Conservation (phyloP, 1,284 basidiomycete genomes). For the Vanrija pseudolonga region DNA sequence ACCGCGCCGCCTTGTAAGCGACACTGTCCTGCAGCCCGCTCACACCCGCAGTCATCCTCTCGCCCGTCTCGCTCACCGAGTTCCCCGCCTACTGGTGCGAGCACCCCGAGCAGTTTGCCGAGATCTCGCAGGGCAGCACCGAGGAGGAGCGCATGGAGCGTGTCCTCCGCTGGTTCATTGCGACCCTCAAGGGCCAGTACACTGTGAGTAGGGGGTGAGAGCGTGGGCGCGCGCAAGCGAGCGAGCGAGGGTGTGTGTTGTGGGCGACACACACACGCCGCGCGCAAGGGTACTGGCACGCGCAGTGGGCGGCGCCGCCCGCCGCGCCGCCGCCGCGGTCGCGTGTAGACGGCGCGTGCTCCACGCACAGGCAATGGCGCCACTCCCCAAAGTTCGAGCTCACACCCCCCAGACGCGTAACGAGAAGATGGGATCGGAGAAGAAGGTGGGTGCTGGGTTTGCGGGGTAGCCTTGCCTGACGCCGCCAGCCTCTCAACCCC, state of each 20-base stretch:
- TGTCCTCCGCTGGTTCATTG: constrained; percentile 87
- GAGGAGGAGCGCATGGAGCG: constrained; percentile 68
- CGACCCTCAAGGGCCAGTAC: constrained; percentile 91
- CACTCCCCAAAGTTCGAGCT: not conserved
- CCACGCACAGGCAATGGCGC: not conserved
- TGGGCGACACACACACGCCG: not conserved
- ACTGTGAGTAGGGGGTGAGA: constrained; percentile 52
- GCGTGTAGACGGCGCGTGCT: too few relatives aligned
- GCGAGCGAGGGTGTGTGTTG: too few relatives aligned
- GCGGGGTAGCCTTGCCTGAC: constrained; percentile 10
- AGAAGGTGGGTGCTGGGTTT: constrained; percentile 59
- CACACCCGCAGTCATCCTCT: constrained; percentile 63
- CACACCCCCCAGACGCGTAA: constrained; percentile 61
- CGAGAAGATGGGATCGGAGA: constrained; percentile 91
- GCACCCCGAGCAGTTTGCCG: constrained; percentile 75
- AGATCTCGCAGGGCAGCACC: constrained; percentile 70
- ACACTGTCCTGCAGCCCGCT: not conserved
- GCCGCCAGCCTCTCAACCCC: constrained; percentile 72
- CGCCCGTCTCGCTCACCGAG: constrained; percentile 66
- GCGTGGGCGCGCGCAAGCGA: not conserved
- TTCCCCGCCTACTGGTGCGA: constrained; percentile 95
- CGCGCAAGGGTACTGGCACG: not conserved
- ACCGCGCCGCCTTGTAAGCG: constrained; percentile 70
- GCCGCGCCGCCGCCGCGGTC: not conserved
- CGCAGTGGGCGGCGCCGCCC: too few relatives aligned